These are phyloP conservation scores for Podila verticillata DNA, from an alignment of 192 early-diverging fungal genomes.

Conservation along the genomic window DNA sequence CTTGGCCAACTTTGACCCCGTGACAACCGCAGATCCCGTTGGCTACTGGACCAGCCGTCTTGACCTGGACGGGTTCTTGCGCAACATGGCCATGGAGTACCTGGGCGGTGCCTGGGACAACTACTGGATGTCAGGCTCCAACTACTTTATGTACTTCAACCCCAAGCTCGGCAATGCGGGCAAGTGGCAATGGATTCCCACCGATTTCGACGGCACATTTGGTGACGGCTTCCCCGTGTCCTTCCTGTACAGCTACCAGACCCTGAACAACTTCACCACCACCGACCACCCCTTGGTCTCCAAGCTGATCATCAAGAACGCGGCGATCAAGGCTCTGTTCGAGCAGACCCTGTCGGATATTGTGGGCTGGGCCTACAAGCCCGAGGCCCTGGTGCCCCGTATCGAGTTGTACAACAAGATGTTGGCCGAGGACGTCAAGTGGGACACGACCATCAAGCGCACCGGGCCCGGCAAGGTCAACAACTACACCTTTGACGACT, in stretches of 20 bases:
- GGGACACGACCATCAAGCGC: slow-evolving; percentile 34
- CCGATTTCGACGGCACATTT: slow-evolving; percentile 57
- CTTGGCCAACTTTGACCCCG: slow-evolving; percentile 32
- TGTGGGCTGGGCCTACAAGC: slow-evolving; percentile 28
- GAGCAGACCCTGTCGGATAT: slow-evolving; percentile 29
- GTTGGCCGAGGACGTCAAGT: slow-evolving; percentile 33
- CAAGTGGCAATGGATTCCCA: slow-evolving; percentile 46
- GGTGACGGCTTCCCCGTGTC: slow-evolving; percentile 40
- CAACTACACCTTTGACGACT: slow-evolving; percentile 19
- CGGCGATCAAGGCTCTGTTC: slow-evolving; percentile 29
- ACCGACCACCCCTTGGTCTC: slow-evolving; percentile 40
- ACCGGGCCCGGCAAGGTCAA: slow-evolving; percentile 16
- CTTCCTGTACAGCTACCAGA: slow-evolving; percentile 16
- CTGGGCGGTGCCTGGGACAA: slow-evolving; percentile 47
- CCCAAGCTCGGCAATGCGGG: slow-evolving; percentile 12
- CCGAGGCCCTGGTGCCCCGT: slow-evolving; percentile 25
- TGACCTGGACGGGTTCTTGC: slow-evolving; percentile 45
- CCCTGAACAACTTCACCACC: slow-evolving; percentile 10
- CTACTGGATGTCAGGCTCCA: slow-evolving; percentile 37
- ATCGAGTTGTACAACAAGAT: slow-evolving; percentile 45
- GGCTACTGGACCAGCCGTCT: slow-evolving; percentile 36
- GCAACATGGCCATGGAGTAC: slow-evolving; percentile 54
- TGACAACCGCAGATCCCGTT: slow-evolving; percentile 5
- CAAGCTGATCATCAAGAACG: slow-evolving; percentile 43
- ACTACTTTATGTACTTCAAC: slow-evolving; percentile 47